A percentile compares a stretch with the other conserved stretches of the same genome.
These are phyloP conservation scores for Colletotrichum euphorbiae DNA, from an alignment of 2,329 filamentous ascomycete genomes.

Conservation along the genomic window DNA sequence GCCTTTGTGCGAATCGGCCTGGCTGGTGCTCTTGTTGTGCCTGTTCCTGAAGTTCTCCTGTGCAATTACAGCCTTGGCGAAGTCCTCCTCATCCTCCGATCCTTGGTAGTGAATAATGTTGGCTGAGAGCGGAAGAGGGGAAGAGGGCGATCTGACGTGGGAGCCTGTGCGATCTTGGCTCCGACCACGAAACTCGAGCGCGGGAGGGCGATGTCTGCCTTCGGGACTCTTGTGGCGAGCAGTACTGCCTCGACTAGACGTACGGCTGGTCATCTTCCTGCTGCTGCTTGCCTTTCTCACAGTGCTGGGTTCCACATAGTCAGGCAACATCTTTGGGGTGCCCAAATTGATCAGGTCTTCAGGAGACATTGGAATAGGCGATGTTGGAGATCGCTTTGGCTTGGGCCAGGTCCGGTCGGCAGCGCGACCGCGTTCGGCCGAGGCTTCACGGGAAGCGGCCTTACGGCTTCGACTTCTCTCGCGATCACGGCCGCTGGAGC, in stretches of 20 bases:
- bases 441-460: slow-evolving; percentile 67
- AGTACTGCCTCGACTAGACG: slow-evolving; percentile 60
- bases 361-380: slow-evolving; percentile 93
- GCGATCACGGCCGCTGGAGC: slow-evolving; percentile 54
- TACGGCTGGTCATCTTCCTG: slow-evolving; percentile 55
- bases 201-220: slow-evolving; percentile 52
- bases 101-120: slow-evolving; percentile 63
- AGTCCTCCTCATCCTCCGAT: slow-evolving; percentile 76
- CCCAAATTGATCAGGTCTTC: slow-evolving; percentile 79
- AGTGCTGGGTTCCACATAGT: slow-evolving; percentile 55
- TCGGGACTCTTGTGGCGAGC: slow-evolving; percentile 60
- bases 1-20: slow-evolving; percentile 49
- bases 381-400: slow-evolving; percentile 89
- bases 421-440: slow-evolving; percentile 77
- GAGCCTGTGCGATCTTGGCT: slow-evolving; percentile 70
- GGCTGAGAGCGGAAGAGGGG: slow-evolving; percentile 80
- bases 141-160: slow-evolving; percentile 78
- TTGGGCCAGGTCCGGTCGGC: slow-evolving; percentile 74
- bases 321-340: slow-evolving; percentile 53
- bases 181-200: slow-evolving; percentile 69
- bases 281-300: slow-evolving; percentile 56
- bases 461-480: slow-evolving; percentile 63
- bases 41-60: slow-evolving; percentile 68
- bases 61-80: slow-evolving; percentile 62
- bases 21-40: slow-evolving; percentile 64